Percentiles rank a stretch among this genome's conserved stretches.
Evolutionary conservation across 306 rosid genomes (phyloP).

Genomic region (Prunus kanzakura): DNA sequence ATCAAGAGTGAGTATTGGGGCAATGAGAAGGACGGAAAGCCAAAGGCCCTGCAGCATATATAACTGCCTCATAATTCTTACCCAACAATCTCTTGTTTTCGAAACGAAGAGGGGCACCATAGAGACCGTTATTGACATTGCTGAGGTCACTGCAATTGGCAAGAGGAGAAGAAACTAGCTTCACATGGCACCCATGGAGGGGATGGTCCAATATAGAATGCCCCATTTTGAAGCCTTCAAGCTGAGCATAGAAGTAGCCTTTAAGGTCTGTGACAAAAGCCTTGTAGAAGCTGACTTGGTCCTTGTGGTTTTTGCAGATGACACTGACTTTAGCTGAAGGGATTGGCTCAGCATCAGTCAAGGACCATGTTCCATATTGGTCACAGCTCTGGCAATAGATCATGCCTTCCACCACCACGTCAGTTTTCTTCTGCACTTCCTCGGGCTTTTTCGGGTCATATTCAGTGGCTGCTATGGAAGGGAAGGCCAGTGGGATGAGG

Average conservation of each 20-base stretch:
- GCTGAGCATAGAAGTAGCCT: conserved; percentile 74
- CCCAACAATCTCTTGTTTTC: conserved; percentile 59
- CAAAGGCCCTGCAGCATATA: conserved; percentile 84
- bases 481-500: conserved; percentile 36
- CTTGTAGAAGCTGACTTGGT: conserved; percentile 71
- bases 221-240: conserved; percentile 62
- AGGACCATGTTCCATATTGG: conserved; percentile 63
- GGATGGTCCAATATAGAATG: conserved; percentile 66
- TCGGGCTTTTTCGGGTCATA: conserved; percentile 10
- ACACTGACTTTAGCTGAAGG: conserved; percentile 74
- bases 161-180: conserved; percentile 70
- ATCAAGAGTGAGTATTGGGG: conserved; percentile 35
- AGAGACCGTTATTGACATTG: conserved; percentile 67
- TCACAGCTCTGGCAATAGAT: conserved; percentile 89
- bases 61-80: conserved; percentile 57
- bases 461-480: conserved; percentile 31
- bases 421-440: conserved; percentile 32
- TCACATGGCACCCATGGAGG: conserved; percentile 71
- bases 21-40: conserved; percentile 76
- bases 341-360: conserved; percentile 63
- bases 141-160: conserved; percentile 55
- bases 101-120: conserved; percentile 67
- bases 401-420: conserved; percentile 66
- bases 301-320: conserved; percentile 65
- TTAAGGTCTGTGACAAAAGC: conserved; percentile 54